These are phyloP conservation scores for Vanderwaltozyma polyspora DNA, from an alignment of 805 yeast species.

Conservation along the genomic window DNA sequence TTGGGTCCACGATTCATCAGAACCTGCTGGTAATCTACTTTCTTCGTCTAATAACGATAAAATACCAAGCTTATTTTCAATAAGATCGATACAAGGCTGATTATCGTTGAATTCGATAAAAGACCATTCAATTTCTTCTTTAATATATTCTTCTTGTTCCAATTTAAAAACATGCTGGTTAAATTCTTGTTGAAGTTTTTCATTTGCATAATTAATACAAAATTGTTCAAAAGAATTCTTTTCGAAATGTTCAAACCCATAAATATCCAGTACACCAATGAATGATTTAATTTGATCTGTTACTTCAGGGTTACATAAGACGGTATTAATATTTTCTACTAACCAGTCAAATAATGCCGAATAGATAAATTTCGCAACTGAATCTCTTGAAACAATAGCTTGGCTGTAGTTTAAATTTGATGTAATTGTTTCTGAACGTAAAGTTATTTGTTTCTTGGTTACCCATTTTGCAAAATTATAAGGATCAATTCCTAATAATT, in stretches of 20 bases:
- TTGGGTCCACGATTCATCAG: conserved; percentile 83
- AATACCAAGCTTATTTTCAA: conserved; percentile 82
- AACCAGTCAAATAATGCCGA: conserved; percentile 93
- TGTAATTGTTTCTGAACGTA: conserved; percentile 86
- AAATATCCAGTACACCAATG: conserved; percentile 94
- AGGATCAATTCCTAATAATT: conserved; percentile 72
- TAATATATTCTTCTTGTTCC: conserved; percentile 90
- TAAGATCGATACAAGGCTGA: conserved; percentile 90
- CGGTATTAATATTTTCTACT: conserved; percentile 70
- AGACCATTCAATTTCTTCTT: conserved; percentile 91
- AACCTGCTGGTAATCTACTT: conserved; percentile 86
- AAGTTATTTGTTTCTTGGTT: conserved; percentile 79
- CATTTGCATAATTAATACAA: conserved; percentile 94
- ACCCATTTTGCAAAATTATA: conserved; percentile 76
- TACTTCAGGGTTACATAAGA: conserved; percentile 67
- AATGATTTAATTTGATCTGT: conserved; percentile 51
- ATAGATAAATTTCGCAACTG: conserved; percentile 91
- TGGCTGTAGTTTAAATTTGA: conserved; percentile 74
- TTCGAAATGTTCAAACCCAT: conserved; percentile 94
- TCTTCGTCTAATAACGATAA: conserved; percentile 87
- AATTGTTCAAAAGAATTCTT: conserved; percentile 93
- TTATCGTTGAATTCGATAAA: conserved; percentile 93
- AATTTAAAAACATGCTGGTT: conserved; percentile 94
- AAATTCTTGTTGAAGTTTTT: conserved; percentile 92
- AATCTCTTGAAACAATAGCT: conserved; percentile 86